Conservation (phyloP, 176 grass and related monocot genomes). For the Hyparrhenia diplandra region DNA sequence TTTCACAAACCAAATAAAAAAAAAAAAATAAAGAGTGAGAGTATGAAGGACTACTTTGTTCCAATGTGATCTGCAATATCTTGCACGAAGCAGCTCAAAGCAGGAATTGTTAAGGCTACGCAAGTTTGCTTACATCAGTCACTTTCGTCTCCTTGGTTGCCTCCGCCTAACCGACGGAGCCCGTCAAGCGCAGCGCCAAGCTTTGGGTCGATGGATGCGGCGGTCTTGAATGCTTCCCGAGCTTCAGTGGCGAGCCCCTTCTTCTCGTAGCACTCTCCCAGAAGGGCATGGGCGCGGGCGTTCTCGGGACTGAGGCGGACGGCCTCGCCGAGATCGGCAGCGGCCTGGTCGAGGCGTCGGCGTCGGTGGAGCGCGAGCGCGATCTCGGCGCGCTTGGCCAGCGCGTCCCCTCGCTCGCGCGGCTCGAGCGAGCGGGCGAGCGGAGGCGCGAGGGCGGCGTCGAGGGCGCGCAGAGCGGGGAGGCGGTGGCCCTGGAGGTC, state of each 20-base stretch:
- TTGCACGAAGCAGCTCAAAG: background rate
- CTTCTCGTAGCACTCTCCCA: conserved; percentile 78
- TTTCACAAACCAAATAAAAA: background rate
- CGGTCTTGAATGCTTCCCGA: conserved; percentile 53
- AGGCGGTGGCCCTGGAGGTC: conserved; percentile 71
- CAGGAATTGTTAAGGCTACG: background rate
- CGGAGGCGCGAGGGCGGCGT: conserved; percentile 55
- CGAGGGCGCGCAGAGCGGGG: conserved; percentile 59
- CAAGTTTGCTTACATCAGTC: conserved; percentile 32
- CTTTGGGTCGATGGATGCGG: conserved; percentile 50
- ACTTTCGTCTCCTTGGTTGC: conserved; percentile 27
- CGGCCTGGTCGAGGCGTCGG: conserved; percentile 51
- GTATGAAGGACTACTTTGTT: too few species aligned
- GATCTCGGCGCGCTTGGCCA: conserved; percentile 77
- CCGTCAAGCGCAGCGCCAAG: conserved; percentile 39
- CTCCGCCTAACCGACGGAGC: conserved; percentile 37
- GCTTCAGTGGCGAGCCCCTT: conserved; percentile 49
- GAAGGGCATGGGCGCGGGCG: conserved; percentile 53
- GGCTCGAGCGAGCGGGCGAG: conserved; percentile 53
- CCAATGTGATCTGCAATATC: background rate
- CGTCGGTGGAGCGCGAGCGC: conserved; percentile 54
- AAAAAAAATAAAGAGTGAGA: too few species aligned
- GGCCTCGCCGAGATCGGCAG: conserved; percentile 57
- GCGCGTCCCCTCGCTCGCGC: conserved; percentile 72
- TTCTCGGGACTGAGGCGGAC: conserved; percentile 75